Evolutionary conservation across 2,329 filamentous ascomycete genomes (phyloP).

Genomic region (Fusarium piperis): DNA sequence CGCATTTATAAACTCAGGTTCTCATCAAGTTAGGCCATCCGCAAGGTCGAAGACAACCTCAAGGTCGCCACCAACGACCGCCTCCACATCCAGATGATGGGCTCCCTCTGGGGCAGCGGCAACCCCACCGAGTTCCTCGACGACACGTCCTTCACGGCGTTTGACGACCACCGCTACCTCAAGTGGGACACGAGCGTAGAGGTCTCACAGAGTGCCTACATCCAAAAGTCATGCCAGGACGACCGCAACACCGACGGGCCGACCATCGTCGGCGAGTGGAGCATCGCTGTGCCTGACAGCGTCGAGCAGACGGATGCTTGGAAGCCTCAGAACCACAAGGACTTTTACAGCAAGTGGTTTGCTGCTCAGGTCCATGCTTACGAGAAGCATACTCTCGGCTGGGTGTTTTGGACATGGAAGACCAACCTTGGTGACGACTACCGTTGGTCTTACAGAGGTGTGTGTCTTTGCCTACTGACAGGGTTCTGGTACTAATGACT

Average conservation of each 20-base stretch:
- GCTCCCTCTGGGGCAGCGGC: constrained; percentile 64
- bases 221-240: constrained; percentile 60
- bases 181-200: constrained; percentile 56
- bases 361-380: constrained; percentile 38
- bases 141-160: constrained; percentile 56
- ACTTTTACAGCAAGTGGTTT: constrained; percentile 41
- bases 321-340: constrained; percentile 32
- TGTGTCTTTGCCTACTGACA: neutral
- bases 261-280: constrained; percentile 68
- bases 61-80: constrained; percentile 52
- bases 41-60: constrained; percentile 56
- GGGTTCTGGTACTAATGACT: neutral
- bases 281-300: constrained; percentile 59
- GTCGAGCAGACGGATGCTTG: constrained; percentile 54
- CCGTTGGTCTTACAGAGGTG: constrained; percentile 40
- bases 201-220: constrained; percentile 54
- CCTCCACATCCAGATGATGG: constrained; percentile 63
- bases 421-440: constrained; percentile 38
- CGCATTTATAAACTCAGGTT: fast-evolving
- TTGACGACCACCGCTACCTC: constrained; percentile 68
- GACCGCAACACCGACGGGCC: constrained; percentile 52
- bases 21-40: constrained; percentile 50
- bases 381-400: constrained; percentile 34
- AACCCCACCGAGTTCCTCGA: constrained; percentile 59
- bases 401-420: constrained; percentile 42